These are phyloP conservation scores for Melampsora larici-populina DNA, from an alignment of 1,284 basidiomycete species.

Conservation along the genomic window DNA sequence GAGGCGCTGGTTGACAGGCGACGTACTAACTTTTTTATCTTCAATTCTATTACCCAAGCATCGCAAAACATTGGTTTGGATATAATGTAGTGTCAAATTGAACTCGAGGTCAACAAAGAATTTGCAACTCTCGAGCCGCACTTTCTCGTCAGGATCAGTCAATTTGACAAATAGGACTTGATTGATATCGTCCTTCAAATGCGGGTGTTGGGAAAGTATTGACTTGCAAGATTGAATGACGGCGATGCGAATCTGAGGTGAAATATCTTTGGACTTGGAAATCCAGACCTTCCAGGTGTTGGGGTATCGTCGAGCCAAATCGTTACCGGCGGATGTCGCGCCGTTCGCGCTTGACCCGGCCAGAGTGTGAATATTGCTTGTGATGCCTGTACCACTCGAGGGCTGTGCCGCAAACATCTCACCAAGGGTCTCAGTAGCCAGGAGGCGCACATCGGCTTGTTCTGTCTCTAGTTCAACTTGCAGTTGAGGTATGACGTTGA, in stretches of 20 bases:
- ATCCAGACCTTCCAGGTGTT: slow-evolving; percentile 83
- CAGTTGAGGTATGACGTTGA: slow-evolving; percentile 86
- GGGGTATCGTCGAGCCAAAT: slow-evolving; percentile 75
- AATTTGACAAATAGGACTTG: slow-evolving; percentile 68
- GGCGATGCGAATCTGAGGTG: slow-evolving; percentile 66
- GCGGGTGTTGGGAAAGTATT: slow-evolving; percentile 66
- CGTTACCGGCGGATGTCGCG: slow-evolving; percentile 46
- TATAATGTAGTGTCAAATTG: slow-evolving; percentile 79
- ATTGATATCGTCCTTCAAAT: slow-evolving; percentile 69
- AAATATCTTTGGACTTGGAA: slow-evolving; percentile 73
- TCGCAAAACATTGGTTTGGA: slow-evolving; percentile 65
- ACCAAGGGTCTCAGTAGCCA: slow-evolving; percentile 79
- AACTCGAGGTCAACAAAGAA: slow-evolving; percentile 81
- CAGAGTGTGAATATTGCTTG: slow-evolving; percentile 53
- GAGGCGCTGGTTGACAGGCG: background rate
- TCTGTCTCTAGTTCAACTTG: slow-evolving; percentile 84
- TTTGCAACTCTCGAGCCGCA: slow-evolving; percentile 78
- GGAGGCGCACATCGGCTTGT: slow-evolving; percentile 67
- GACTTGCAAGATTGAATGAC: slow-evolving; percentile 71
- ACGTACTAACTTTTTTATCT: slow-evolving; percentile 72
- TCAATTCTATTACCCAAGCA: slow-evolving; percentile 68
- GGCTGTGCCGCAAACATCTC: slow-evolving; percentile 69
- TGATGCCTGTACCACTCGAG: slow-evolving; percentile 51
- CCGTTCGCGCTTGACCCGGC: slow-evolving; percentile 14
- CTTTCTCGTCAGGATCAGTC: slow-evolving; percentile 83